phyloP scores from a whole-genome alignment of 1,284 basidiomycete genomes.

The Pseudozyma sp. region DNA sequence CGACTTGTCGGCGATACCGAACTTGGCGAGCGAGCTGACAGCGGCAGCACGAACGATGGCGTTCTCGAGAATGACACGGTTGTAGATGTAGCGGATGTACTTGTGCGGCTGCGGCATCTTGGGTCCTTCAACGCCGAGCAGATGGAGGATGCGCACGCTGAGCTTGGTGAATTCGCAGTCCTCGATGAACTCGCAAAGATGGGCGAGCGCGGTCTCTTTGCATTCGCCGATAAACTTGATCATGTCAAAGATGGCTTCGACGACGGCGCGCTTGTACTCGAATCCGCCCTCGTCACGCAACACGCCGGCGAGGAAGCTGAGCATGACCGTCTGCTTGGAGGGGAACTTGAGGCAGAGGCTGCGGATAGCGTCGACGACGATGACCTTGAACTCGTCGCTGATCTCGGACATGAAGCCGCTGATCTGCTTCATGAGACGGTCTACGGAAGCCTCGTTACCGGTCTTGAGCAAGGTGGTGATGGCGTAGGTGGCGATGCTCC shows the following conservation, averaged over 20 bases:
- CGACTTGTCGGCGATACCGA: conserved; percentile 84
- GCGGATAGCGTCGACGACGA: conserved; percentile 98
- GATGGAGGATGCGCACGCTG: conserved; percentile 92
- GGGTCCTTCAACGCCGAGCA: conserved; percentile 95
- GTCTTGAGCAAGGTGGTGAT: conserved; percentile 99
- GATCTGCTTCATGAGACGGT: conserved; percentile 99
- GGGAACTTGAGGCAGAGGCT: conserved; percentile 99
- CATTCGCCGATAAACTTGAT: conserved; percentile 95
- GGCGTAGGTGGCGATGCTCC: conserved; percentile 96
- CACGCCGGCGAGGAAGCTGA: conserved; percentile 73
- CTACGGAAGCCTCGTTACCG: conserved; percentile 97
- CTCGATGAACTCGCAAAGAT: conserved; percentile 99
- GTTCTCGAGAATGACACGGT: conserved; percentile 98
- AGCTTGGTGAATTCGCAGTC: conserved; percentile 99
- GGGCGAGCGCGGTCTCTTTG: conserved; percentile 87
- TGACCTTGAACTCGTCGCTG: conserved; percentile 99
- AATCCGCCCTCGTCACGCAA: conserved; percentile 85
- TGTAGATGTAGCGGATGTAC: conserved; percentile 99
- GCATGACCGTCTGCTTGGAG: conserved; percentile 80
- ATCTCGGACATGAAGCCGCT: conserved; percentile 99
- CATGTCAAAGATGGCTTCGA: conserved; percentile 99
- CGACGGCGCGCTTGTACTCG: conserved; percentile 98
- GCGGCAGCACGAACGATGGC: conserved; percentile 97
- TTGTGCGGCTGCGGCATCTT: conserved; percentile 94
- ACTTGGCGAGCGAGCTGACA: conserved; percentile 93